Conservation (phyloP, 441 rosid species). For the Pelargonium citronellum region DNA sequence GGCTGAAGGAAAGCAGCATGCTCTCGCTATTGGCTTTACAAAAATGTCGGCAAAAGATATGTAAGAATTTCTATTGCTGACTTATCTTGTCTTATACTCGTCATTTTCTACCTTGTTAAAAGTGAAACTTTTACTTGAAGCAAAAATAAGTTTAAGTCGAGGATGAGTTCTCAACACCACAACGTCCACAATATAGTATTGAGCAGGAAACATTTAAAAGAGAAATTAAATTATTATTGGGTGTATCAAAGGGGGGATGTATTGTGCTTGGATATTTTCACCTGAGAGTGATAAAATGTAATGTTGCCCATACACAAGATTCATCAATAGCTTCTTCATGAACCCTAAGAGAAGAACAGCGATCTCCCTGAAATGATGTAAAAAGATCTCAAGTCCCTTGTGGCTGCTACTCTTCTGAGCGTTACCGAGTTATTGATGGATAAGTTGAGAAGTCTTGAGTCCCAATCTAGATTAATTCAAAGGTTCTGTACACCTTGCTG, state of each 20-base stretch:
- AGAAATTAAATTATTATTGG: background rate
- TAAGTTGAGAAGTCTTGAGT: background rate
- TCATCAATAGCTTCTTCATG: background rate
- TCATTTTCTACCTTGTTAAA: background rate
- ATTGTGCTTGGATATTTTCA: background rate
- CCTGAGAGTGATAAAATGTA: background rate
- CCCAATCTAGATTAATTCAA: too few species aligned
- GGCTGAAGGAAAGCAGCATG: slow-evolving; percentile 98
- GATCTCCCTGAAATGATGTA: background rate
- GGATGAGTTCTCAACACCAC: background rate
- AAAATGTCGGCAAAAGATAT: slow-evolving; percentile 97
- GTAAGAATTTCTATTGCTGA: slow-evolving; percentile 37
- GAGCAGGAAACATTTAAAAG: background rate
- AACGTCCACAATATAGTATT: background rate
- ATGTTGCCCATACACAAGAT: background rate
- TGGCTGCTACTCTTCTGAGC: background rate
- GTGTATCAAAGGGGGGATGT: background rate
- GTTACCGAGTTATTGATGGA: background rate
- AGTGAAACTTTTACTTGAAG: background rate
- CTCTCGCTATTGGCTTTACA: slow-evolving; percentile 93
- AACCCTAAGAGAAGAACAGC: background rate
- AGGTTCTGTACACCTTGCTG: too few species aligned
- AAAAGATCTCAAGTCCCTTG: background rate
- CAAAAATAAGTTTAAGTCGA: background rate
- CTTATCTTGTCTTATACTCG: background rate